Evolutionary conservation across 2,329 filamentous ascomycete species (phyloP), one percentile per base, ranked within the genome.

Genomic region (Xylaria sp.): DNA sequence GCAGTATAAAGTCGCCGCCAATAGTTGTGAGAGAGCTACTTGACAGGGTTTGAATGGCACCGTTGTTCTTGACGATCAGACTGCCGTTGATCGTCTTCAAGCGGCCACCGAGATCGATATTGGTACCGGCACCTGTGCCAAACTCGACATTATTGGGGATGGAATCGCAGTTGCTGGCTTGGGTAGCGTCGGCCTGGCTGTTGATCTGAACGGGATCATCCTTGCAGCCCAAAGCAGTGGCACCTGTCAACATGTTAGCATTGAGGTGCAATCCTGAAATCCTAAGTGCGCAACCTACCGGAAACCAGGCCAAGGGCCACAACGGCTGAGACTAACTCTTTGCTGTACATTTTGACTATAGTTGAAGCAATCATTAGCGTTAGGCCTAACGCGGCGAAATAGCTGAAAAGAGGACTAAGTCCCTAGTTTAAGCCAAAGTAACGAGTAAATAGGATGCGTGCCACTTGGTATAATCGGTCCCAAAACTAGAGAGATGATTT

Each of bases 11-110:
- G 33, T 33, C 33, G 58, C 91, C 90, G 57, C 85, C 86, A 77
- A 99, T 92, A 59, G 83, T 82, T 72, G 82, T 78, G 72, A 98
- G 85, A 64, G 86, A 84, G 70, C 82, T 79, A 71, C 89, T 91
- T 62, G 83, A 81, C 69, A 97, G 81, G 65, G 84, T 85, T 76
- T 88, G 88, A 69, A 97, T 73, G 7, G 78, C 75, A 71, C 87
- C 84, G 71, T 89, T 87, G 81, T 93, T 91, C 68, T 82, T 75
- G 78, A 87, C 81, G 54, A 87, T 85, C 65, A 92, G 78, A 77
- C 86, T 83, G 71, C 88, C 88, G 60, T 82, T 82, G 76, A 92
- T 85, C 36, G 69, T 49, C 70, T 83, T 74, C 77, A 87, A 76
- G 54, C 88, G 81, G 59, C 90, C 89, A 75, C 87, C 82, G 72